Base-by-base conservation (phyloP, 306 rosid species). In the Coriaria nepalensis region DNA sequence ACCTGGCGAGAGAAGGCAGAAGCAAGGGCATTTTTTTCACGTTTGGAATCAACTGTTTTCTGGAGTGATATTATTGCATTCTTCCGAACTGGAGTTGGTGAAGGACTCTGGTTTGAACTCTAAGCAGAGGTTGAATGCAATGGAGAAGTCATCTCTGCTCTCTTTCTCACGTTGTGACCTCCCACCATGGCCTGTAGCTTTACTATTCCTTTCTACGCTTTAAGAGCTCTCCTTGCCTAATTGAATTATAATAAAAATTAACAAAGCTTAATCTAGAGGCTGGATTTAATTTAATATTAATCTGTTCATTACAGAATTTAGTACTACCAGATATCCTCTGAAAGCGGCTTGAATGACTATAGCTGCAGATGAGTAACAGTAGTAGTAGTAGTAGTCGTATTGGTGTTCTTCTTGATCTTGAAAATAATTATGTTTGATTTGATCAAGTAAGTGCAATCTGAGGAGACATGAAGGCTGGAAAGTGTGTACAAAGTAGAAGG, bases 161-260 rank as follows among this genome's bases (percentile, higher is more conserved):
- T 37, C 55, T 57, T 73, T 33, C 80, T 58, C 37, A 78, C 77
- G 47, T 49, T 78, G 43, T 70, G 71, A 4, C 77, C 84, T 64
- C 84, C 69, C 56, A 78, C 80, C 47, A 78, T 57, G 6, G 84
- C 80, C 45, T 78, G 84, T 53, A 78, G 61, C 68, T 73, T 73
- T 48, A 78, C 84, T 42, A 78, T 40, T 9, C 72, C 84, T 37
- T 70, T 78, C 7, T 69, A 72, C 32, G 84, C 84, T 50, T 61
- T 43, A 41, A 73, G 77, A 14, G 84, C 84, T 64, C 75, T 78
- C 53, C 80, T 57, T 4, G 80, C 84, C 84, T 78, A 20, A 39
- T 8, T 7, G 12, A 39, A 29, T 35, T 29, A 33, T 41, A 20
- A 29, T 13, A 41, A 11, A 9, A 6, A 42, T 10, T 13, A 42